phyloP scores from a whole-genome alignment of 345 rosid species.

The Populus simonii region DNA sequence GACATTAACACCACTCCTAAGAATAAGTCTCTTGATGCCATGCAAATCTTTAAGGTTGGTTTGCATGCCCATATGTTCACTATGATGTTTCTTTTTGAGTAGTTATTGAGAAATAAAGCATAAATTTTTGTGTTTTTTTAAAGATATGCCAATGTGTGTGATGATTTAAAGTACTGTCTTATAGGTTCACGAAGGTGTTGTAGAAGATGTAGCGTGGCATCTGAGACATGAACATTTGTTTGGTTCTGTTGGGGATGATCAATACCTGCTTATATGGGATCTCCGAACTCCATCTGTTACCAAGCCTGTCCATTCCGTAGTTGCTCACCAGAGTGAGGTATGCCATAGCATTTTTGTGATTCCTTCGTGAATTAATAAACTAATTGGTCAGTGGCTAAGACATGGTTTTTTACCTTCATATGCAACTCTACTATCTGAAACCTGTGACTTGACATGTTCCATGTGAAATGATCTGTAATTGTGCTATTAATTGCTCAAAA shows the following conservation, averaged over 20 bases:
- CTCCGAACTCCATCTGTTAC: constrained; percentile 62
- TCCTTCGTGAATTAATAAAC: background rate
- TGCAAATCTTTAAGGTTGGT: constrained; percentile 70
- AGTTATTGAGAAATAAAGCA: background rate
- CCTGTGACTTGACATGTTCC: background rate
- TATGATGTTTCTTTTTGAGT: background rate
- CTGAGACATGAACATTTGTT: constrained; percentile 87
- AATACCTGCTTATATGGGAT: constrained; percentile 90
- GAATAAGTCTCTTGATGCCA: constrained; percentile 83
- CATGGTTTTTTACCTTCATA: background rate
- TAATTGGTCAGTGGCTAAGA: background rate
- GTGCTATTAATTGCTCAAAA: background rate
- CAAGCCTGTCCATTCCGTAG: constrained; percentile 82
- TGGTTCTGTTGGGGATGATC: constrained; percentile 99
- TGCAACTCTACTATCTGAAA: background rate
- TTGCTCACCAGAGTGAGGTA: constrained; percentile 98
- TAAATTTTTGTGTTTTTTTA: background rate
- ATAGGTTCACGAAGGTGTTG: constrained; percentile 98
- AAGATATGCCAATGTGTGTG: background rate
- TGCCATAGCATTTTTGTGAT: background rate
- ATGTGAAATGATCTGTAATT: background rate
- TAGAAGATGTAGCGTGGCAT: constrained; percentile 99
- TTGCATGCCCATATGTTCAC: background rate
- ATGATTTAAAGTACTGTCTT: background rate
- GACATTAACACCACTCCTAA: constrained; percentile 76